phyloP scores from a whole-genome alignment of 179 eudicot species.

The Beta lomatogona region DNA sequence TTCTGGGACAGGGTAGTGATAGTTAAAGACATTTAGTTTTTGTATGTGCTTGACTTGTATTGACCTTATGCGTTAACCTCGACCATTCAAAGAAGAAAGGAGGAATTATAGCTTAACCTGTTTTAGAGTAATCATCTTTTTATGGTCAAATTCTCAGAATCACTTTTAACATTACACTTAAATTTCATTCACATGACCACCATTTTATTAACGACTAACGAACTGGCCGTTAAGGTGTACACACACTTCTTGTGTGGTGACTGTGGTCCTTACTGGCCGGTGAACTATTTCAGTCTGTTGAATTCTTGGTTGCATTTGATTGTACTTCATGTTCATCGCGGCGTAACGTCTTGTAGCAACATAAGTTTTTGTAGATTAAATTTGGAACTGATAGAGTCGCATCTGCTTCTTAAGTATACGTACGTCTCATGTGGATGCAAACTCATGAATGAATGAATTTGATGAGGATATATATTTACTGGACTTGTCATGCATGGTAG shows the following conservation, averaged over 20 bases:
- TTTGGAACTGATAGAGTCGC: neutral
- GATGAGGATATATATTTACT: too few relatives aligned
- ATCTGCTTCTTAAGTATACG: neutral
- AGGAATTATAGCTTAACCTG: neutral
- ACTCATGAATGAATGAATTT: neutral
- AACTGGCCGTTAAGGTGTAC: neutral
- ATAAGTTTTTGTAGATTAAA: neutral
- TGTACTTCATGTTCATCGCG: neutral
- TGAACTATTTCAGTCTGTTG: neutral
- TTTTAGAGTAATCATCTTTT: neutral
- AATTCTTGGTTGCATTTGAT: neutral
- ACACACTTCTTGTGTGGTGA: neutral
- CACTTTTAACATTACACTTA: neutral
- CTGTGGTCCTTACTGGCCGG: neutral
- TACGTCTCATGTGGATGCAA: neutral
- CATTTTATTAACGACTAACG: too few relatives aligned
- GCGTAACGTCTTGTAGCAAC: neutral
- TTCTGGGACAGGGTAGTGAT: neutral
- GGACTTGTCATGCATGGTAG: neutral
- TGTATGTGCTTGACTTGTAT: neutral
- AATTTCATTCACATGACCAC: too few relatives aligned
- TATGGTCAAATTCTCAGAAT: neutral
- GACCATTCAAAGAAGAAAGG: too few relatives aligned
- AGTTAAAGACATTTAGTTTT: neutral
- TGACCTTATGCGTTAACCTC: neutral